Evolutionary conservation across 23 red algal genomes (phyloP), one percentile per base, ranked within the genome.

Genomic region (Chondrus crispus): DNA sequence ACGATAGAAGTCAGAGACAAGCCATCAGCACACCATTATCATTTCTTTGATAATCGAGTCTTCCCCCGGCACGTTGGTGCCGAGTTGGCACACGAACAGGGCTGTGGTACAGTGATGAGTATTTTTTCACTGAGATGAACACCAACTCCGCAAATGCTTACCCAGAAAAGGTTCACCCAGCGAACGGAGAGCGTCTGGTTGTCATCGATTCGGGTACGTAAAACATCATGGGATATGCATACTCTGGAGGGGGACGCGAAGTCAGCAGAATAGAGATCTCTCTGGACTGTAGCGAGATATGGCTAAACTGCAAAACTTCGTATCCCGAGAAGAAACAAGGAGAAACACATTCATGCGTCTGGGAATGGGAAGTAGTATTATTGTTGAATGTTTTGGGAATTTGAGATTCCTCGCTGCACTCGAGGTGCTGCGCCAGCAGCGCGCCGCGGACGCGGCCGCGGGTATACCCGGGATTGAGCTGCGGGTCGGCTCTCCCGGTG

Each of bases 121-220:
- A 92, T 71, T 54, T 88, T 11, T 96, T 96, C 81, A 96, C 92
- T 64, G 82, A 96, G 72, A 77, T 96, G 68, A 96, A 96, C 66
- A 96, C 92, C 62, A 96, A 96, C 71, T 94, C 93, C 2, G 96
- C 88, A 32, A 87, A 95, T 26, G 51, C 45, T 63, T n/a, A n/a
- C n/a, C n/a, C n/a, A n/a, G n/a, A n/a, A n/a, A n/a, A n/a, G n/a
- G n/a, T n/a, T n/a, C 71, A 79, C 45, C 93, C 96, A 29, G 49
- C 33, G 42, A 62, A 98, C 76, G 80, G 81, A 46, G 86, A 95
- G 28, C 20, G 66, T 0, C 10, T 98, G 26, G 5, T 52, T 8
- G 49, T 89, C 32, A 85, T 24, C 33, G 46, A 46, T 1, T 52
- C 35, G 30, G 44, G 53, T 39, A 73, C 35, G 32, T 98, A 95